Base-by-base conservation (phyloP, 768 basidiomycete species). In the Lactifluus echinatus region DNA sequence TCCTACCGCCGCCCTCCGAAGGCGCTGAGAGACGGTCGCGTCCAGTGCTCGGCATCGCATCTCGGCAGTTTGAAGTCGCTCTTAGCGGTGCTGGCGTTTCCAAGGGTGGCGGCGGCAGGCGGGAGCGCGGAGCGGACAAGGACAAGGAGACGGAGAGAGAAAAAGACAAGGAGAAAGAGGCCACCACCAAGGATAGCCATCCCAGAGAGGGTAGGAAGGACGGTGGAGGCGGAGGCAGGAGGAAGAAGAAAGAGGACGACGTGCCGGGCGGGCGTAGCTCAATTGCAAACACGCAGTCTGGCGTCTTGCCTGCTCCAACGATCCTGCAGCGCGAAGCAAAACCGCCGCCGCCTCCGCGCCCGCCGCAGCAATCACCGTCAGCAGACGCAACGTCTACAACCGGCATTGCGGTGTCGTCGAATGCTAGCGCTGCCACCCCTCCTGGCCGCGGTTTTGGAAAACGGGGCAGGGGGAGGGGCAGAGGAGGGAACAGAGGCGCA, bases 61-160 rank as follows among this genome's bases (percentile, higher is more conserved):
- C 80, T 3, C 75, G 86, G 12, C 84, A 87, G 14, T 84, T 89
- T 51, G 85, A 87, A 63, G 85, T 81, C 7, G 87, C 87, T 8
- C 69, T 89, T 28, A 87, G 69, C 55, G 81, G 84, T 0, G 80
- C 81, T 0, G 83, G 82, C 5, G 80, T 81, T 4, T 68, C 75
- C n/a, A 71, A 75, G 24, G 67, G 71, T 19, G 67, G 72, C 17
- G 67, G 72, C 17, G 14, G 42, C 36, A 56, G 50, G 21, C 62
- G 62, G 4, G 59, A 63, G 37, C 59, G 62, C 8, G 51, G 24
- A 23, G 39, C 45, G 1, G 61, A 62, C 15, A 74, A 71, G 65
- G 65, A 62, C 36, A 69, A 68, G 8, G 74, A 73, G 63, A 72
- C 31, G 31, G n/a, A n/a, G n/a, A n/a, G n/a, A n/a, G n/a, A n/a